phyloP scores from a whole-genome alignment of 2,329 filamentous ascomycete genomes.

The Decorospora gaudefroyi region DNA sequence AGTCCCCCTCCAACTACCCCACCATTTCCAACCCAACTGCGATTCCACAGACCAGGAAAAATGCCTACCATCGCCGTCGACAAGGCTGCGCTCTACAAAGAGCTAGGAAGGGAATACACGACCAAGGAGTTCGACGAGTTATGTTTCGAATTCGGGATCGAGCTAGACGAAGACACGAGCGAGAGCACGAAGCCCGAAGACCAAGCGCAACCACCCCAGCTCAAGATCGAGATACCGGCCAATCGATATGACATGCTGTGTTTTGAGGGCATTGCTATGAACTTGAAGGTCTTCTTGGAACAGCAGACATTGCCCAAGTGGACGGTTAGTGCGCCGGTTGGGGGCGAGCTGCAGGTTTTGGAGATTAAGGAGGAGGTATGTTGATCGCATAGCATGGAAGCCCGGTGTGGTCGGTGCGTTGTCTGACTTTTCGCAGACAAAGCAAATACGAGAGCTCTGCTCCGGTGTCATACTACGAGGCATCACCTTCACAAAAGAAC shows the following conservation, averaged over 20 bases:
- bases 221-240: conserved; percentile 97
- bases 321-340: conserved; percentile 70
- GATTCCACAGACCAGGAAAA: conserved; percentile 35
- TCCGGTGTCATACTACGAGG: conserved; percentile 87
- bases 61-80: conserved; percentile 98
- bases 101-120: conserved; percentile 87
- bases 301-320: conserved; percentile 78
- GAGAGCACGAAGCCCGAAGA: conserved; percentile 42
- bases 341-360: conserved; percentile 77
- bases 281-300: conserved; percentile 92
- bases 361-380: conserved; percentile 70
- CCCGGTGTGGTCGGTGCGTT: background rate
- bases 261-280: conserved; percentile 93
- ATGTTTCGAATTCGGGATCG: conserved; percentile 98
- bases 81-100: conserved; percentile 94
- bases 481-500: conserved; percentile 86
- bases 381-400: background rate
- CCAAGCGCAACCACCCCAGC: conserved; percentile 79
- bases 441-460: conserved; percentile 81
- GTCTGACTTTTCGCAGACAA: conserved; percentile 58
- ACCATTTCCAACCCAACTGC: conserved; percentile 26
- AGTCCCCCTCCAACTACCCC: conserved; percentile 39
- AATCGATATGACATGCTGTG: conserved; percentile 95
- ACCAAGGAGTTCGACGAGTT: conserved; percentile 95
- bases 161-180: conserved; percentile 82